Percentiles rank a stretch among this genome's conserved stretches.
phyloP scores from a whole-genome alignment of 2,329 filamentous ascomycete species.

The Aureobasidium namibiae region DNA sequence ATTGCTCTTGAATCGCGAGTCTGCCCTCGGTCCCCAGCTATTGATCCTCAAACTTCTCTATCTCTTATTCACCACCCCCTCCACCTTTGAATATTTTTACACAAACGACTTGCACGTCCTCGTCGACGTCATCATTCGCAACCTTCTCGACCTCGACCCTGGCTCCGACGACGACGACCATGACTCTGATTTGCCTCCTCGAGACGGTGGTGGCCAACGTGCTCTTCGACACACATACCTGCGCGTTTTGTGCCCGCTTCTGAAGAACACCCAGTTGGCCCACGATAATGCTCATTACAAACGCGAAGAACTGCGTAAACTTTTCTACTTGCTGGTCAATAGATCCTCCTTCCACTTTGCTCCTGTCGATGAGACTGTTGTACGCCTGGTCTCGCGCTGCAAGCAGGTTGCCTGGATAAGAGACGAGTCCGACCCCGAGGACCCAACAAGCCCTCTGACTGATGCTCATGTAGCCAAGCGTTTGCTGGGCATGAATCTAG shows the following conservation, averaged over 20 bases:
- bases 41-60: conserved; percentile 96
- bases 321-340: conserved; percentile 59
- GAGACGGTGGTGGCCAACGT: conserved; percentile 24
- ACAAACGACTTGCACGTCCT: conserved; percentile 93
- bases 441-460: conserved; percentile 18
- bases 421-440: conserved; percentile 24
- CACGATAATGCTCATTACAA: conserved; percentile 81
- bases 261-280: conserved; percentile 85
- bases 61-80: conserved; percentile 82
- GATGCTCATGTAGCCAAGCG: conserved; percentile 37
- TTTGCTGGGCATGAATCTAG: conserved; percentile 63
- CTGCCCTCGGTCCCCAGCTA: conserved; percentile 85
- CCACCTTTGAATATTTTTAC: conserved; percentile 97
- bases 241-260: conserved; percentile 79
- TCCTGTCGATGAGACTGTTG: conserved; percentile 70
- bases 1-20: conserved; percentile 83
- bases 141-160: conserved; percentile 88
- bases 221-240: conserved; percentile 86
- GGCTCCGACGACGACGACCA: conserved; percentile 47
- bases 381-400: conserved; percentile 69
- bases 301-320: conserved; percentile 68
- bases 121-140: conserved; percentile 91
- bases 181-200: conserved; percentile 16
- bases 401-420: conserved; percentile 30
- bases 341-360: conserved; percentile 57